These are phyloP conservation scores for Coemansia sp. DNA, from an alignment of 192 early-diverging fungal species.

Conservation along the genomic window DNA sequence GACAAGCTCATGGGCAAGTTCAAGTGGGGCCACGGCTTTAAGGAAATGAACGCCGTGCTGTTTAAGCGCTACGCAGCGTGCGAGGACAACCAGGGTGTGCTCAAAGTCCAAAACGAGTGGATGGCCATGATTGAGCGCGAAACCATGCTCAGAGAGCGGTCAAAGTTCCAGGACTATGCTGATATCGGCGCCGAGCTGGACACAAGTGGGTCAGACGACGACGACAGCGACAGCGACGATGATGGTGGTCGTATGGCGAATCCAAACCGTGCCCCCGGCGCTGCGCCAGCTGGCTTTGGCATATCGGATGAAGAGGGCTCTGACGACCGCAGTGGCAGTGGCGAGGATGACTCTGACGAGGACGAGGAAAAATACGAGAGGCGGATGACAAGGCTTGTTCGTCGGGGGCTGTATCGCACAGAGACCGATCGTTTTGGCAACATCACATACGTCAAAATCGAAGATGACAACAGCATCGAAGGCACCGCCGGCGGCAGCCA, in stretches of 20 bases:
- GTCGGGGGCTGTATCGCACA: slow-evolving; percentile 22
- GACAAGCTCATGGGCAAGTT: slow-evolving; percentile 80
- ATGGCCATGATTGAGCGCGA: slow-evolving; percentile 71
- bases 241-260: too few relatives aligned
- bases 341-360: not conserved
- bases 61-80: slow-evolving; percentile 73
- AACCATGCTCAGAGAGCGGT: slow-evolving; percentile 45
- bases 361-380: slow-evolving; percentile 24
- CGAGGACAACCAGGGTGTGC: slow-evolving; percentile 67
- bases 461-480: not conserved
- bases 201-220: not conserved
- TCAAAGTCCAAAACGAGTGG: slow-evolving; percentile 77
- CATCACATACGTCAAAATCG: slow-evolving; percentile 22
- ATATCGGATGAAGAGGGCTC: slow-evolving; percentile 4
- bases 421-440: slow-evolving; percentile 42
- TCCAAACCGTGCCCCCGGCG: not conserved
- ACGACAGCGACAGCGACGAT: slow-evolving; percentile 8
- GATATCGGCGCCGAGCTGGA: slow-evolving; percentile 16
- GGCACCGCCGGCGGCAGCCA: too few relatives aligned
- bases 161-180: slow-evolving; percentile 18
- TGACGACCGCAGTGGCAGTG: too few relatives aligned
- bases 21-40: slow-evolving; percentile 95
- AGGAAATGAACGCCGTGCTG: slow-evolving; percentile 81
- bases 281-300: not conserved
- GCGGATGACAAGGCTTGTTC: slow-evolving; percentile 33